A percentile compares a stretch with the other conserved stretches of the same genome.
Evolutionary conservation across 1,284 basidiomycete species (phyloP).

Genomic region (Vanrija pseudolonga): DNA sequence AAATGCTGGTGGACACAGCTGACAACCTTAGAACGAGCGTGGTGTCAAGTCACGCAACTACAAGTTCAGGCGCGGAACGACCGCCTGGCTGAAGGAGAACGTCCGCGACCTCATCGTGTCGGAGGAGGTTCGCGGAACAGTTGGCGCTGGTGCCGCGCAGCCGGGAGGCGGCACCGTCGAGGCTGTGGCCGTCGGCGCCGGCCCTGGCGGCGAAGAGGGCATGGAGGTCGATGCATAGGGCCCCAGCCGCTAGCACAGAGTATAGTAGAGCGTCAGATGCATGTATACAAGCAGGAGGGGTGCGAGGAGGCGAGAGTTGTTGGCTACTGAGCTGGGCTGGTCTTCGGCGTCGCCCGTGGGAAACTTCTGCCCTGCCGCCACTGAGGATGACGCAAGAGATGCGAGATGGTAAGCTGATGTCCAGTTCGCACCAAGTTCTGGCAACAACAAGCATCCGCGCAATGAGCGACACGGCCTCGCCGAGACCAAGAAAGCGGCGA

Average conservation of each 20-base stretch:
- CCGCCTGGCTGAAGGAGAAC: slow-evolving; percentile 77
- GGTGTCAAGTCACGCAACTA: slow-evolving; percentile 73
- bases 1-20: not conserved
- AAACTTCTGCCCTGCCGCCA: too few relatives aligned
- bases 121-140: slow-evolving; percentile 57
- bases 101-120: slow-evolving; percentile 67
- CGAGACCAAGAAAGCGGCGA: too few relatives aligned
- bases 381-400: too few relatives aligned
- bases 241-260: not conserved
- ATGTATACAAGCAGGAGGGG: slow-evolving; percentile 12
- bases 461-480: too few relatives aligned
- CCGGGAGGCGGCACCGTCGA: slow-evolving; percentile 20
- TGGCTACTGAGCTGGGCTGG: too few relatives aligned
- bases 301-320: too few relatives aligned
- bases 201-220: slow-evolving; percentile 29
- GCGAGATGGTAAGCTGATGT: too few relatives aligned
- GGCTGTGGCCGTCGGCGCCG: slow-evolving; percentile 23
- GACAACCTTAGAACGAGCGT: slow-evolving; percentile 62
- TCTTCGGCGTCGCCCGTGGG: too few relatives aligned
- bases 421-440: too few relatives aligned
- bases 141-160: slow-evolving; percentile 43
- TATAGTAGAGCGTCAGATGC: slow-evolving; percentile 2
- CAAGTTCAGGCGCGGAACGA: slow-evolving; percentile 79
- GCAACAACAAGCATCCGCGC: too few relatives aligned
- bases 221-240: slow-evolving; percentile 38